A percentile compares a stretch with the other conserved stretches of the same genome.
Evolutionary conservation across 2,329 filamentous ascomycete species (phyloP).

Genomic region (Dactylellina sp.): DNA sequence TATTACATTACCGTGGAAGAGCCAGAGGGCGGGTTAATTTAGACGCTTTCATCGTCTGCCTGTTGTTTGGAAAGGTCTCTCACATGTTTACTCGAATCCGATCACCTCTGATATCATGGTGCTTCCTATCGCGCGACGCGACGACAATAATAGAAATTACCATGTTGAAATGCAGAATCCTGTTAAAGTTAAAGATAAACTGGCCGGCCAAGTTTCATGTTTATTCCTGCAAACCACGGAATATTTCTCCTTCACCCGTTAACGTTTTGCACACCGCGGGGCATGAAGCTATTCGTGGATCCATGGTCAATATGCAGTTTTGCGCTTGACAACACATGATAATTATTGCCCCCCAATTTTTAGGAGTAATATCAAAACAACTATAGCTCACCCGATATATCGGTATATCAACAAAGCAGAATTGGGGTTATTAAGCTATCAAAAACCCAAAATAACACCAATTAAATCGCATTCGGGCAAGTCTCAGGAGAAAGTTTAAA

Average conservation of each 20-base stretch:
- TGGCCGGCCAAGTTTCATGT: conserved; percentile 1
- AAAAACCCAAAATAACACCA: too few relatives aligned
- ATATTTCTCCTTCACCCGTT: not conserved
- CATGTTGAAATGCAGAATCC: too few relatives aligned
- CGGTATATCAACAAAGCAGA: too few relatives aligned
- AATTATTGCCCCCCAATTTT: too few relatives aligned
- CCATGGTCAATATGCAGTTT: too few relatives aligned
- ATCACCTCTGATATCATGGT: not conserved
- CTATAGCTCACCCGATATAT: too few relatives aligned
- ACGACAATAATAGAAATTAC: conserved; percentile 11
- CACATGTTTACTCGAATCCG: conserved; percentile 41
- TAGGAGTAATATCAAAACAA: too few relatives aligned
- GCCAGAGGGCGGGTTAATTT: not conserved
- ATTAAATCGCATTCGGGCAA: conserved; percentile 18
- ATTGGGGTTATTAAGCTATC: too few relatives aligned
- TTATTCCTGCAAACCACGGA: conserved; percentile 17
- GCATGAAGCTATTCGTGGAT: too few relatives aligned
- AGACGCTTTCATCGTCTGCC: conserved; percentile 12
- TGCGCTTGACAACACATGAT: too few relatives aligned
- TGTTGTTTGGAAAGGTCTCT: conserved; percentile 42
- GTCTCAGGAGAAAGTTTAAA: conserved; percentile 48
- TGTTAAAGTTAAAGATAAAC: conserved; percentile 9
- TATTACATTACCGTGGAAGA: conserved; percentile 8
- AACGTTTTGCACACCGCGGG: not conserved
- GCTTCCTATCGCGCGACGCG: not conserved